Evolutionary conservation across 768 basidiomycete species (phyloP).

Genomic region (Daedalea quercina): DNA sequence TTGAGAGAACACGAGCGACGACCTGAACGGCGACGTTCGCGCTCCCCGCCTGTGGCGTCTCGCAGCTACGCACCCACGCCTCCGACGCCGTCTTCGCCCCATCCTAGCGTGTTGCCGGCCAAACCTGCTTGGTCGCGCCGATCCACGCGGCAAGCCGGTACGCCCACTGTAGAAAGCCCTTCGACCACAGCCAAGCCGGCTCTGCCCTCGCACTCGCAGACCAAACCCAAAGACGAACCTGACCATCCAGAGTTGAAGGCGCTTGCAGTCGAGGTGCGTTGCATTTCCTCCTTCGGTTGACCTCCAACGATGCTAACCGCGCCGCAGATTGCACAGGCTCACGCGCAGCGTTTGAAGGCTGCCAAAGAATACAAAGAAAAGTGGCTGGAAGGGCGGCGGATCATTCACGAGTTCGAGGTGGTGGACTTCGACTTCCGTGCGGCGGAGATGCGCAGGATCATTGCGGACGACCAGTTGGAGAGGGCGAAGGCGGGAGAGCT

Average conservation of each 20-base stretch:
- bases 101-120: conserved; percentile 9
- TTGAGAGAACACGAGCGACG: background rate
- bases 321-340: conserved; percentile 9
- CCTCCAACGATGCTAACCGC: background rate
- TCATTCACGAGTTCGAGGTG: conserved; percentile 56
- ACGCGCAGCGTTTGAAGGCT: conserved; percentile 4
- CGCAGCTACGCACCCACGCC: conserved; percentile 10
- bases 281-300: background rate
- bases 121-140: conserved; percentile 12
- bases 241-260: conserved; percentile 1
- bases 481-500: conserved; percentile 55
- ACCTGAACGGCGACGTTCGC: background rate
- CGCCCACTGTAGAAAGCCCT: conserved; percentile 5
- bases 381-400: conserved; percentile 22
- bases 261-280: conserved; percentile 11
- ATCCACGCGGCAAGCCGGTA: background rate
- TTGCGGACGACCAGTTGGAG: conserved; percentile 54
- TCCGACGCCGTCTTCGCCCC: conserved; percentile 12
- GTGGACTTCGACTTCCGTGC: conserved; percentile 52
- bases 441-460: conserved; percentile 49
- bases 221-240: background rate
- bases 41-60: conserved; percentile 9
- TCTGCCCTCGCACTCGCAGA: background rate
- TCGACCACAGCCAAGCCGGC: background rate
- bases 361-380: conserved; percentile 7